Conservation (phyloP, 805 yeast genomes). For the Candida incommunis region DNA sequence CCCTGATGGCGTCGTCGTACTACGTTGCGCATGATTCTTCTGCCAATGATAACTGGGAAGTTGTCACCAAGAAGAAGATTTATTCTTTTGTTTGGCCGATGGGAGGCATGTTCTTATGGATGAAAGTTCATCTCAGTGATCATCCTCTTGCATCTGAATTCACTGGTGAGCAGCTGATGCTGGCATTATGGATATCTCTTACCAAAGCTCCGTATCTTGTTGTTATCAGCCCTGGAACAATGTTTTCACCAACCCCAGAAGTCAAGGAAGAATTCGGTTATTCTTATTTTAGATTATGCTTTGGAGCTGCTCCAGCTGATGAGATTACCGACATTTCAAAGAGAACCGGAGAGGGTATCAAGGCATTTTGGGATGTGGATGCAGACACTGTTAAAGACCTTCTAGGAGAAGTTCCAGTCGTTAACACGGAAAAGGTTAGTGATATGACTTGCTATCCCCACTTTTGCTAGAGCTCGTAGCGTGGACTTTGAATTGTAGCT, state of each 20-base stretch:
- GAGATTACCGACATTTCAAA: neutral
- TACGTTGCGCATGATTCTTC: constrained; percentile 31
- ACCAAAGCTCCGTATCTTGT: neutral
- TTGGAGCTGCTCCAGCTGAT: neutral
- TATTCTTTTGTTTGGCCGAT: constrained; percentile 31
- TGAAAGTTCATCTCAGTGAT: constrained; percentile 56
- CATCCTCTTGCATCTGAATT: constrained; percentile 37
- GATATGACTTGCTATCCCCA: neutral
- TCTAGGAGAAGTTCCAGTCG: neutral
- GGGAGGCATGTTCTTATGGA: constrained; percentile 82
- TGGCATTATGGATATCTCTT: neutral
- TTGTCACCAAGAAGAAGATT: constrained; percentile 21
- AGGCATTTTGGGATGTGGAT: neutral
- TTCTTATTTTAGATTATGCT: neutral
- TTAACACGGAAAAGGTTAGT: neutral
- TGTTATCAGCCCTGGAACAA: neutral
- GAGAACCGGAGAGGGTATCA: constrained; percentile 1
- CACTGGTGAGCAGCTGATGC: neutral
- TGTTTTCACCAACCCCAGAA: neutral
- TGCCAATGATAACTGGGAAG: constrained; percentile 13
- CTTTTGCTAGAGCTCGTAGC: too few species aligned
- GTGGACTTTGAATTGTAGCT: too few species aligned
- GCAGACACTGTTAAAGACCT: neutral
- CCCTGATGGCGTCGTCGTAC: constrained; percentile 24
- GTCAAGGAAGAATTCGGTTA: neutral